Conservation (phyloP, 1,284 basidiomycete species). For the Meira nashicola region DNA sequence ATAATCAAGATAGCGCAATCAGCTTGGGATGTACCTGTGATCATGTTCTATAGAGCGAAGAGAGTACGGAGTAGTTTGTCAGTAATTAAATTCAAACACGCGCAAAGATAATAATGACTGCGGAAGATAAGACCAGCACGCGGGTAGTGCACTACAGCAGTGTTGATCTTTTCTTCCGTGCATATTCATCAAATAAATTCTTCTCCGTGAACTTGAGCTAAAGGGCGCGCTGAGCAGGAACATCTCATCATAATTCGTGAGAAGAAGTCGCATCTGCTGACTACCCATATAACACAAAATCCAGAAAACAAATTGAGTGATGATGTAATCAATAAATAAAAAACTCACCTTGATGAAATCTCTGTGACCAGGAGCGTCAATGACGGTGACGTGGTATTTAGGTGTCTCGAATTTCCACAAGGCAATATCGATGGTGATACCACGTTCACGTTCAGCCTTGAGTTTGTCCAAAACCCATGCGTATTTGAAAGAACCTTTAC, state of each 20-base stretch:
- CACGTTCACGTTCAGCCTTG: slow-evolving; percentile 97
- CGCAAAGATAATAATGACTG: slow-evolving; percentile 3
- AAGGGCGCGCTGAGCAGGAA: no score
- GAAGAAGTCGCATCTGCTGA: no score
- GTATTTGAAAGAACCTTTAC: slow-evolving; percentile 96
- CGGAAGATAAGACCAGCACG: not conserved
- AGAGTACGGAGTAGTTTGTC: not conserved
- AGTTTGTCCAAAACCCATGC: slow-evolving; percentile 99
- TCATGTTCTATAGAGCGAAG: slow-evolving; percentile 69
- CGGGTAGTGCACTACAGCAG: not conserved
- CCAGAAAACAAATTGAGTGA: no score
- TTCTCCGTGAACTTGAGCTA: not conserved
- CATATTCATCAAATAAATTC: not conserved
- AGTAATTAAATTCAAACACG: not conserved
- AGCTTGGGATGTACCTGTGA: slow-evolving; percentile 60
- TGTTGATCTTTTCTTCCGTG: not conserved
- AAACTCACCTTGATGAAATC: slow-evolving; percentile 92
- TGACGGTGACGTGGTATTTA: slow-evolving; percentile 65
- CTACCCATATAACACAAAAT: no score
- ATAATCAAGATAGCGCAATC: slow-evolving; percentile 74
- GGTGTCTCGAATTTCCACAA: slow-evolving; percentile 54
- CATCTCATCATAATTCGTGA: not conserved
- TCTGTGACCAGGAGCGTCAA: slow-evolving; percentile 98
- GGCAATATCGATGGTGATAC: slow-evolving; percentile 99
- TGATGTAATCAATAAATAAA: slow-evolving; percentile 27